Evolutionary conservation across 306 rosid species (phyloP).

Genomic region (Sesbania bispinosa): DNA sequence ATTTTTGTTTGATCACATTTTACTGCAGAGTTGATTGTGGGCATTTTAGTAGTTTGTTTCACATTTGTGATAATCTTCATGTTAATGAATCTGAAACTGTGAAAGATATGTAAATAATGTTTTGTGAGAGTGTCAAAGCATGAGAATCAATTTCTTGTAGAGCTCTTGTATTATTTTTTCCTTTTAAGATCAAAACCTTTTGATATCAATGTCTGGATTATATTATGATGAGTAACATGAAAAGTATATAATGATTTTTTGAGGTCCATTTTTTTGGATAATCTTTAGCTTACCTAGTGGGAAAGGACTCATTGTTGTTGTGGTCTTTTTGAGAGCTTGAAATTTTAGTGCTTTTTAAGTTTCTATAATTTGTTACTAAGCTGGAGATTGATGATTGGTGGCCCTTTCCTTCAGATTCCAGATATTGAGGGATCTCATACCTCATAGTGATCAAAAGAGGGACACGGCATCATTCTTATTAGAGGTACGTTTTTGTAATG

Average conservation of each 20-base stretch:
- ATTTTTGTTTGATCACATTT: neutral
- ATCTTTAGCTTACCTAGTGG: neutral
- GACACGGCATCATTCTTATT: slow-evolving; percentile 93
- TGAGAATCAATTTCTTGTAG: neutral
- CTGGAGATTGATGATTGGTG: slow-evolving; percentile 25
- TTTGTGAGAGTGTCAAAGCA: neutral
- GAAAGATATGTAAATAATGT: neutral
- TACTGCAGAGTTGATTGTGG: neutral
- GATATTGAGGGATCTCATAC: slow-evolving; percentile 96
- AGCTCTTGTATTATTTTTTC: slow-evolving; percentile 3
- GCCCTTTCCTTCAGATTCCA: slow-evolving; percentile 71
- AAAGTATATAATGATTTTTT: neutral
- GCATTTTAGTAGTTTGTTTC: neutral
- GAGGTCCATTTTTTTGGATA: neutral
- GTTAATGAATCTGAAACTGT: slow-evolving; percentile 7
- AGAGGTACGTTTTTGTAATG: slow-evolving; percentile 56
- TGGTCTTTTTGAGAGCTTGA: neutral
- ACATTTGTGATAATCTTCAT: neutral
- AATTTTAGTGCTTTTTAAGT: slow-evolving; percentile 16
- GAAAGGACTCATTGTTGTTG: neutral
- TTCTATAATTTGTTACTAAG: neutral
- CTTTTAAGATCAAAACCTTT: neutral
- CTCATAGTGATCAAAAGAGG: slow-evolving; percentile 94
- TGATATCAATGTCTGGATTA: neutral
- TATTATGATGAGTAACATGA: neutral